phyloP scores from a whole-genome alignment of 106 monocot genomes.

The Platanthera zijinensis region DNA sequence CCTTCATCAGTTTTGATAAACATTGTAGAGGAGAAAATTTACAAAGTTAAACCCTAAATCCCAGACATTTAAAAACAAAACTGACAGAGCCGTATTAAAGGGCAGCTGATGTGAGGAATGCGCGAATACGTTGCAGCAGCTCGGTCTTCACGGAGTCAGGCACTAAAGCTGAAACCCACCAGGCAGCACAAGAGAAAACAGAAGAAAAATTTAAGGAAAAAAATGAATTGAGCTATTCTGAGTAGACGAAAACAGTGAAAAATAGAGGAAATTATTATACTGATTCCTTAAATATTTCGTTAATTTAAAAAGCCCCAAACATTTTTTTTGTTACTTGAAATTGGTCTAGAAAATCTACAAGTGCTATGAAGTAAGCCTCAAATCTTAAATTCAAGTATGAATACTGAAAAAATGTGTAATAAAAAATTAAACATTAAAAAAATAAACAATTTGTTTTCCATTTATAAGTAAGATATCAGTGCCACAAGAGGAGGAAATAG shows the following conservation, averaged over 20 bases:
- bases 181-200: background rate
- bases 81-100: background rate
- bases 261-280: too few species aligned
- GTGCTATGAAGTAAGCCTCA: too few species aligned
- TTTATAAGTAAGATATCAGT: too few species aligned
- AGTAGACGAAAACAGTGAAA: background rate
- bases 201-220: background rate
- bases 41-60: background rate
- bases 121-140: constrained; percentile 3
- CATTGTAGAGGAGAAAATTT: background rate
- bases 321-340: too few species aligned
- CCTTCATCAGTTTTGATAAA: background rate
- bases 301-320: too few species aligned
- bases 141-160: constrained; percentile 9
- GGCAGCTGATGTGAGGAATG: constrained; percentile 10
- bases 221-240: background rate
- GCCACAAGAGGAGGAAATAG: too few species aligned
- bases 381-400: too few species aligned
- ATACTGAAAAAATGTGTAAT: too few species aligned
- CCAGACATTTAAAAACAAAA: background rate
- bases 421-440: too few species aligned
- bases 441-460: too few species aligned
- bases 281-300: too few species aligned
- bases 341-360: too few species aligned
- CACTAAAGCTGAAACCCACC: constrained; percentile 5